Percentiles rank a stretch among this genome's conserved stretches.
These are phyloP conservation scores for Trypanosoma mega DNA, from an alignment of 208 protist species.

Conservation along the genomic window DNA sequence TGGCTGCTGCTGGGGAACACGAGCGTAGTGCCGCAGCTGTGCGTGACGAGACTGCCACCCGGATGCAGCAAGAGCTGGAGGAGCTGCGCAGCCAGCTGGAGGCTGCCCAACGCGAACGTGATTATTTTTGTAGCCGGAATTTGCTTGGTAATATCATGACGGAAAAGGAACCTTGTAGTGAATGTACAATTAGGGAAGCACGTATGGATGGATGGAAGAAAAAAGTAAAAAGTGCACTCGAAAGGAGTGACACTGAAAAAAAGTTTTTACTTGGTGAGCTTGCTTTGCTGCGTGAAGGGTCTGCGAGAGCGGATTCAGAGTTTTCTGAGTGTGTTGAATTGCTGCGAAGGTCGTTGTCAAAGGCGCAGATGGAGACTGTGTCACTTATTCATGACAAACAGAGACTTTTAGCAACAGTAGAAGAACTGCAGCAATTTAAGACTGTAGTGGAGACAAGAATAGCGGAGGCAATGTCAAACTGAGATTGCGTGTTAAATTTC, in stretches of 20 bases:
- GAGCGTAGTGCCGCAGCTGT: constrained; percentile 1
- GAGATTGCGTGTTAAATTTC: too few relatives aligned
- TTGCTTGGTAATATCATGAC: constrained; percentile 3
- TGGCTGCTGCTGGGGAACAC: not conserved
- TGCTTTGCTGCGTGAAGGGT: constrained; percentile 2
- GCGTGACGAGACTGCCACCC: constrained; percentile 2
- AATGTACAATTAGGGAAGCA: constrained; percentile 1
- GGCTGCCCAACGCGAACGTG: constrained; percentile 11
- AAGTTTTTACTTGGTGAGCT: constrained; percentile 5
- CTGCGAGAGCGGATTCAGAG: not conserved
- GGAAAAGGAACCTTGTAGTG: not conserved
- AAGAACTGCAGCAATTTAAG: constrained; percentile 2
- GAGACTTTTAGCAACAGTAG: not conserved
- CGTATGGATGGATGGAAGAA: constrained; percentile 17
- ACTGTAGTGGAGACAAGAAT: too few relatives aligned
- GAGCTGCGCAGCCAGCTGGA: constrained; percentile 17
- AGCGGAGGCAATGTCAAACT: too few relatives aligned
- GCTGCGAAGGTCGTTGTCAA: not conserved
- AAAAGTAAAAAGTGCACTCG: constrained; percentile 17
- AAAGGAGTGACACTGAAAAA: constrained; percentile 1
- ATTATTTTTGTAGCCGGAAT: not conserved
- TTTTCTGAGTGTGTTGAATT: constrained; percentile 5
- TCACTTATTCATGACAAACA: not conserved
- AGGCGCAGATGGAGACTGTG: constrained; percentile 10
- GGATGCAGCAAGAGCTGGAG: not conserved